Evolutionary conservation across 495 filamentous ascomycete species (phyloP).

Genomic region (Penicillium cataractarum): DNA sequence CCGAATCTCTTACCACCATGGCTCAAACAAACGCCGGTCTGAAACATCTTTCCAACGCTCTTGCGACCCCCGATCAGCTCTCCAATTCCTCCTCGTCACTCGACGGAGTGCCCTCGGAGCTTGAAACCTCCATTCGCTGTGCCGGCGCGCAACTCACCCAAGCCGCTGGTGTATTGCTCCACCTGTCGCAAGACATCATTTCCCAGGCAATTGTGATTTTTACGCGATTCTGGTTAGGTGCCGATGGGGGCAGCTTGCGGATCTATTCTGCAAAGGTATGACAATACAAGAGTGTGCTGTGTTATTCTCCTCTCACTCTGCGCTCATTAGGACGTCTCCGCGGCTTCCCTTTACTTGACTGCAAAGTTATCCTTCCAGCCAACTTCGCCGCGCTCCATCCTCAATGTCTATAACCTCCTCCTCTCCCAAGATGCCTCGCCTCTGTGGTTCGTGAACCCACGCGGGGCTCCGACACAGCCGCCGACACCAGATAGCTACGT

Average conservation of each 20-base stretch:
- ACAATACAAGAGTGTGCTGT: neutral
- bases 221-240: slow-evolving; percentile 80
- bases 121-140: slow-evolving; percentile 67
- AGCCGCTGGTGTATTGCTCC: slow-evolving; percentile 81
- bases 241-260: slow-evolving; percentile 64
- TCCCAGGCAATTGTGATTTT: slow-evolving; percentile 87
- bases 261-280: slow-evolving; percentile 59
- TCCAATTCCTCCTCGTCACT: slow-evolving; percentile 66
- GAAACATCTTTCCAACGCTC: slow-evolving; percentile 75
- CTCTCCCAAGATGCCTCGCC: slow-evolving; percentile 64
- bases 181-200: slow-evolving; percentile 85
- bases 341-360: slow-evolving; percentile 78
- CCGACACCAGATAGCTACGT: slow-evolving; percentile 63
- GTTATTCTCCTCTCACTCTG: slow-evolving; percentile 2
- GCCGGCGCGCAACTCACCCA: slow-evolving; percentile 77
- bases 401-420: slow-evolving; percentile 85
- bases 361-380: slow-evolving; percentile 83
- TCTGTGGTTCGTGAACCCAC: slow-evolving; percentile 53
- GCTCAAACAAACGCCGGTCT: slow-evolving; percentile 33
- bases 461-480: slow-evolving; percentile 37
- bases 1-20: slow-evolving; percentile 27
- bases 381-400: slow-evolving; percentile 72
- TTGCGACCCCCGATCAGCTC: slow-evolving; percentile 83
- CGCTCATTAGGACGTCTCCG: slow-evolving; percentile 69
- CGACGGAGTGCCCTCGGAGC: slow-evolving; percentile 73